Conservation (phyloP, 164 flowering plant genomes). For the Saururus chinensis region DNA sequence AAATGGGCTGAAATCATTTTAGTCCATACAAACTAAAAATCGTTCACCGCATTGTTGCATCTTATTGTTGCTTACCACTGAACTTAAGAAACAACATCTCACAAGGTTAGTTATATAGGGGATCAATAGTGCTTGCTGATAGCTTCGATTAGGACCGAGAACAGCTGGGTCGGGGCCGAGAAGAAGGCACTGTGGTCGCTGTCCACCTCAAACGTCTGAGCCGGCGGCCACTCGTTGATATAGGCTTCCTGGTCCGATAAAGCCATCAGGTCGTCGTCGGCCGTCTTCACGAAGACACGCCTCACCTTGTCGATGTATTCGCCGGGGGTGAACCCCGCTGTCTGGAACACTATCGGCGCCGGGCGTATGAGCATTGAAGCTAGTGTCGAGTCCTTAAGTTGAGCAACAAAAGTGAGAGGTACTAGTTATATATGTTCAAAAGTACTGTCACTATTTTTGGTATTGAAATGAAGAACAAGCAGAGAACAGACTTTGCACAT, state of each 20-base stretch:
- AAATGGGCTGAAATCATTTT: no score
- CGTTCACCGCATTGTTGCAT: no score
- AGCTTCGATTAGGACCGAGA: slow-evolving; percentile 47
- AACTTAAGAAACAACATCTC: no score
- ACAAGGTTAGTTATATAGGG: no score
- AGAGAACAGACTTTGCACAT: no score
- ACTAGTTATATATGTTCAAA: no score
- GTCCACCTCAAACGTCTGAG: slow-evolving; percentile 39
- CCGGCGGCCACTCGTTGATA: slow-evolving; percentile 70
- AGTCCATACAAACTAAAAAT: no score
- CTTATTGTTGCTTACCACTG: no score
- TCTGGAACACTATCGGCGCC: slow-evolving; percentile 45
- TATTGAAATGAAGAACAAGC: no score
- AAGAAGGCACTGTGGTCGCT: slow-evolving; percentile 80
- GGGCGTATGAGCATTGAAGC: slow-evolving; percentile 65
- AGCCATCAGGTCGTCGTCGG: slow-evolving; percentile 35
- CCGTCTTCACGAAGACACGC: slow-evolving; percentile 56
- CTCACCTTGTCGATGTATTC: slow-evolving; percentile 23
- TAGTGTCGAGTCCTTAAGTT: no score
- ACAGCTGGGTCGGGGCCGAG: slow-evolving; percentile 51
- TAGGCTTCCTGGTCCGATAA: slow-evolving; percentile 57
- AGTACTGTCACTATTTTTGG: no score
- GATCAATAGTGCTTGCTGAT: slow-evolving; percentile 15
- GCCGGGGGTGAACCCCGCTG: slow-evolving; percentile 26
- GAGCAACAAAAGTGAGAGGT: no score